These are phyloP conservation scores for Coemansia biformis DNA, from an alignment of 192 early-diverging fungal species.

Conservation along the genomic window DNA sequence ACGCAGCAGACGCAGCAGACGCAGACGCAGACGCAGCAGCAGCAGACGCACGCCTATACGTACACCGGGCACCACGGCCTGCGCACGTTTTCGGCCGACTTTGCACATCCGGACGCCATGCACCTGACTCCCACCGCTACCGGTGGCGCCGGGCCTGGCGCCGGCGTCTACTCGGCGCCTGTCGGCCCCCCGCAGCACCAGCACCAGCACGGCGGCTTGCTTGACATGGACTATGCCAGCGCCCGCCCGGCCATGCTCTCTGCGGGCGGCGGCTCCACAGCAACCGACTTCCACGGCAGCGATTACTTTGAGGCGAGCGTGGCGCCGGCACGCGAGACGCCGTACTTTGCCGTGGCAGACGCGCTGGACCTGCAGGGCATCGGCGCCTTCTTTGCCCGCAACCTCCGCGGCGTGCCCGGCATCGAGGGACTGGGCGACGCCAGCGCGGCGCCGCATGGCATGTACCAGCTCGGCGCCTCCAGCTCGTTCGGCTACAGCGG, in stretches of 20 bases:
- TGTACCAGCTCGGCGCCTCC: not conserved
- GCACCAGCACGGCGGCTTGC: too few species aligned
- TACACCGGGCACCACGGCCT: too few species aligned
- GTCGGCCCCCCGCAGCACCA: too few species aligned
- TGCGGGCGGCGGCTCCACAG: conserved; percentile 11
- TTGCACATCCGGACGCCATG: too few species aligned
- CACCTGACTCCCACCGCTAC: too few species aligned
- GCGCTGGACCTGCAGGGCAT: conserved; percentile 7
- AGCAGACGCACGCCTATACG: too few species aligned
- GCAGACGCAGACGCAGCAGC: too few species aligned
- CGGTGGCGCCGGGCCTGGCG: too few species aligned
- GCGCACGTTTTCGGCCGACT: too few species aligned
- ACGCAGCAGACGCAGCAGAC: too few species aligned
- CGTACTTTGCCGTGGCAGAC: not conserved
- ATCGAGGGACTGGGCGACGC: not conserved
- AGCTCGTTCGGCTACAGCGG: conserved; percentile 9
- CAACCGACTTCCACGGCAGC: conserved; percentile 14
- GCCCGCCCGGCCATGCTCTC: not conserved
- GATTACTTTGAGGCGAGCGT: conserved; percentile 19
- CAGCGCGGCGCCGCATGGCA: not conserved
- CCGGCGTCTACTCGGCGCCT: too few species aligned
- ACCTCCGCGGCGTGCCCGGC: not conserved
- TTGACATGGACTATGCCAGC: too few species aligned
- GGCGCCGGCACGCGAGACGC: conserved; percentile 2
- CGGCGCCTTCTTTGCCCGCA: not conserved